Percentiles rank a stretch among this genome's conserved stretches.
These are phyloP conservation scores for Clitopilus passeckerianus DNA, from an alignment of 768 basidiomycete genomes.

Conservation along the genomic window DNA sequence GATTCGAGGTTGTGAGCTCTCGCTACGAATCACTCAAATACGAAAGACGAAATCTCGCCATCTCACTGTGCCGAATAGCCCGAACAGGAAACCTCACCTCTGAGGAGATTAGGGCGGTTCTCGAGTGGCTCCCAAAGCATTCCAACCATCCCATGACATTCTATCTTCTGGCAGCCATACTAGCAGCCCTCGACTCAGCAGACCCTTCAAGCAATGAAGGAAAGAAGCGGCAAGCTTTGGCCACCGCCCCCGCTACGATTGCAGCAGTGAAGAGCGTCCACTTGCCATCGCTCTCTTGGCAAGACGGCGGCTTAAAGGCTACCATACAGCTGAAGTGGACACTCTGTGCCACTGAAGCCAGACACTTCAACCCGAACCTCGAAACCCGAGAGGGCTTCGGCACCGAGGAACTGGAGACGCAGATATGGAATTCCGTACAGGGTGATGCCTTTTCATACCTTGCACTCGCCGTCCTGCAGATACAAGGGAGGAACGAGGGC, in stretches of 20 bases:
- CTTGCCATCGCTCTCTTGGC: slow-evolving; percentile 53
- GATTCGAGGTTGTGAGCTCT: slow-evolving; percentile 61
- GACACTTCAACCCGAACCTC: slow-evolving; percentile 62
- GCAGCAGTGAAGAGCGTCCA: slow-evolving; percentile 58
- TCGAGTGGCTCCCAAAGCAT: slow-evolving; percentile 69
- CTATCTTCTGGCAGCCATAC: slow-evolving; percentile 62
- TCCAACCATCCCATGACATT: slow-evolving; percentile 65
- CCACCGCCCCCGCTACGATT: slow-evolving; percentile 41
- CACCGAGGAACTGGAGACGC: slow-evolving; percentile 75
- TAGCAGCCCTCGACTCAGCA: slow-evolving; percentile 63
- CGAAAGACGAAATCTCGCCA: slow-evolving; percentile 65
- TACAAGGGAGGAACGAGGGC: slow-evolving; percentile 39
- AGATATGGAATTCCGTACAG: slow-evolving; percentile 81
- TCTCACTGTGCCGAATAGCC: slow-evolving; percentile 57
- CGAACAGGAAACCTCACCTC: slow-evolving; percentile 58
- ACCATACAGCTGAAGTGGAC: slow-evolving; percentile 83
- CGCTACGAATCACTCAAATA: slow-evolving; percentile 71
- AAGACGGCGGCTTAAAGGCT: slow-evolving; percentile 65
- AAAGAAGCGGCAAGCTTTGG: slow-evolving; percentile 40
- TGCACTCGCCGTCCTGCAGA: slow-evolving; percentile 48
- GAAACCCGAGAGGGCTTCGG: slow-evolving; percentile 63
- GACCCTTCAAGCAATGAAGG: slow-evolving; percentile 47
- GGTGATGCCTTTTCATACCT: slow-evolving; percentile 78
- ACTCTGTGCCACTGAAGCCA: slow-evolving; percentile 72
- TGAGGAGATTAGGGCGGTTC: slow-evolving; percentile 53